Evolutionary conservation across 2,329 filamentous ascomycete genomes (phyloP).

Genomic region (Fusarium sp.): DNA sequence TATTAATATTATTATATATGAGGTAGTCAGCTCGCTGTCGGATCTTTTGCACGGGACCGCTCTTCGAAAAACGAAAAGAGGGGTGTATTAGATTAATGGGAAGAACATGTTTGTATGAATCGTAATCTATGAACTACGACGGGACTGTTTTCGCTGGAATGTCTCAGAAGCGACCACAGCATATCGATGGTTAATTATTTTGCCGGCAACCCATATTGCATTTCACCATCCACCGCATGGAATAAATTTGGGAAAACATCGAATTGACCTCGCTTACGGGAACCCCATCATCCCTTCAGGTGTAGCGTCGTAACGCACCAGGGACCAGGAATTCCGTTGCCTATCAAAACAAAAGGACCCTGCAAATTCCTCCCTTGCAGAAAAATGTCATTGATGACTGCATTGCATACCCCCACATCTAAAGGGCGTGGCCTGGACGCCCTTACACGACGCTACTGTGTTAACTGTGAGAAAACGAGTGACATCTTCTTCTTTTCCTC

Average conservation of each 20-base stretch:
- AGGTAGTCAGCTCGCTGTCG: too few species aligned
- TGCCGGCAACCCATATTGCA: background rate
- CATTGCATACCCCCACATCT: slow-evolving; percentile 1
- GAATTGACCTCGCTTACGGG: background rate
- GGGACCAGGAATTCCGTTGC: background rate
- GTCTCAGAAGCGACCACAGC: too few species aligned
- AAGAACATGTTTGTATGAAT: too few species aligned
- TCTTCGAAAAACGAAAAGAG: background rate
- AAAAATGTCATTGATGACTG: background rate
- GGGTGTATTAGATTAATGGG: too few species aligned
- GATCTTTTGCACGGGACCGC: too few species aligned
- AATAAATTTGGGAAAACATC: background rate
- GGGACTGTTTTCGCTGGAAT: too few species aligned
- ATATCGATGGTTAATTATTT: background rate
- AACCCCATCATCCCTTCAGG: background rate
- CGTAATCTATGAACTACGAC: too few species aligned
- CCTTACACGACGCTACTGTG: background rate
- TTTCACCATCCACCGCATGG: too few species aligned
- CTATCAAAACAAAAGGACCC: background rate
- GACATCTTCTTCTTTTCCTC: background rate
- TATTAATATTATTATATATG: too few species aligned
- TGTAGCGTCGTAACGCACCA: slow-evolving; percentile 5
- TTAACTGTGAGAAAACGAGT: too few species aligned
- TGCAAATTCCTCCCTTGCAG: slow-evolving; percentile 4
- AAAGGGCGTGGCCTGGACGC: slow-evolving; percentile 10